Evolutionary conservation across 179 eudicot species (phyloP), one percentile per base, ranked within the genome.

Genomic region (Nepenthes alata): DNA sequence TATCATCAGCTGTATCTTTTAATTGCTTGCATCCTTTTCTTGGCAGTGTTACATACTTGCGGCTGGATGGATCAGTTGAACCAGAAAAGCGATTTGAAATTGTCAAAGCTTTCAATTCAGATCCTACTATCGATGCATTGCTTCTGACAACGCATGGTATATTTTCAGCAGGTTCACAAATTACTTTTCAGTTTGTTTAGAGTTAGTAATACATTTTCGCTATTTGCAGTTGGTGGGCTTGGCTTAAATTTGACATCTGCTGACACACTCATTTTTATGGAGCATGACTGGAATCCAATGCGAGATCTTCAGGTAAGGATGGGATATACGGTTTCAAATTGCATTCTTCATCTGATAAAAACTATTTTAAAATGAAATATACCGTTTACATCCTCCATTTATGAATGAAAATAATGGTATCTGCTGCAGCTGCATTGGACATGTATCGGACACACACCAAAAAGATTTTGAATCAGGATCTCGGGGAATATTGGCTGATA

Each of bases 221-320:
- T 50, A 16, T 44, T 35, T 71, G 67, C 77, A 83, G 99, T 91
- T 72, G 99, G 99, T 58, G 99, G 97, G 38, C 91, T 94, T 53
- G 99, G 99, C 70, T 73, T 94, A 72, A 94, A 90, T 73, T 71
- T 94, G 75, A 94, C 99, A 25, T 94, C 99, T 36, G 97, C 99
- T 59, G 99, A 94, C 78, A 94, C 99, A 47, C 96, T 94, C 25
- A 75, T 94, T 47, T 94, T 94, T 67, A 84, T 94, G 99, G 97
- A 94, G 88, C 97, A 94, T 78, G 99, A 94, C 67, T 94, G 99
- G 99, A 94, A 94, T 75, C 99, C 99, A 37, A 94, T 94, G 99
- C 81, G 97, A 52, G 99, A 94, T 80, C 99, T 72, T 69, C 99
- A 94, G 83, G 88, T 80, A n/a, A 3, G 53, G 11, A 6, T 4